A percentile compares a stretch with the other conserved stretches of the same genome.
phyloP scores from a whole-genome alignment of 1,284 basidiomycete genomes.

The Cryptococcus sp. region DNA sequence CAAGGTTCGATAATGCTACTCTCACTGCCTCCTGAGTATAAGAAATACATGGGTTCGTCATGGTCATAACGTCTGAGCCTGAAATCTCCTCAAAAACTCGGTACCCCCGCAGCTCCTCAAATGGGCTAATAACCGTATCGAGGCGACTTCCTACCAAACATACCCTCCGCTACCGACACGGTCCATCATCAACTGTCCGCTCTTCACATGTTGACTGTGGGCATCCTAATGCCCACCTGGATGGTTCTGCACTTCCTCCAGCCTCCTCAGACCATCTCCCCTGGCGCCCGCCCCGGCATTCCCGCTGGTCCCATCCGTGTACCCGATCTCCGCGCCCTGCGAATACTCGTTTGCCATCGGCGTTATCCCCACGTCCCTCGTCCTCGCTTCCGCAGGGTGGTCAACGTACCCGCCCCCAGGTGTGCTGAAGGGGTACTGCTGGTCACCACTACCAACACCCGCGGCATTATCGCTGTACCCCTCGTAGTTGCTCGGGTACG shows the following conservation, averaged over 20 bases:
- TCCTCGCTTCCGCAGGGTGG: constrained; percentile 22
- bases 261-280: constrained; percentile 22
- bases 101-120: no score
- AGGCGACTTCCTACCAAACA: constrained; percentile 33
- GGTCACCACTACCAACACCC: neutral
- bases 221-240: constrained; percentile 24
- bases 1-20: no score
- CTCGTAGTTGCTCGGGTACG: constrained; percentile 12
- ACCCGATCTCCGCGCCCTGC: constrained; percentile 19
- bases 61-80: no score
- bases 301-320: neutral
- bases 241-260: constrained; percentile 29
- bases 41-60: no score
- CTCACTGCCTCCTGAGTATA: no score
- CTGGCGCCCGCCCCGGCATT: neutral
- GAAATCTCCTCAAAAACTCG: no score
- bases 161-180: constrained; percentile 24
- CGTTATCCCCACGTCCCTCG: constrained; percentile 24
- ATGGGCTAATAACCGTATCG: constrained; percentile 3
- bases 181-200: neutral
- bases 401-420: constrained; percentile 23
- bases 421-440: constrained; percentile 18
- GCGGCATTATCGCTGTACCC: constrained; percentile 2
- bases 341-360: constrained; percentile 22
- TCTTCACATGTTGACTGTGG: neutral